Percentiles rank a stretch among this genome's conserved stretches.
Conservation (phyloP, 345 rosid species). For the Combretum micranthum region DNA sequence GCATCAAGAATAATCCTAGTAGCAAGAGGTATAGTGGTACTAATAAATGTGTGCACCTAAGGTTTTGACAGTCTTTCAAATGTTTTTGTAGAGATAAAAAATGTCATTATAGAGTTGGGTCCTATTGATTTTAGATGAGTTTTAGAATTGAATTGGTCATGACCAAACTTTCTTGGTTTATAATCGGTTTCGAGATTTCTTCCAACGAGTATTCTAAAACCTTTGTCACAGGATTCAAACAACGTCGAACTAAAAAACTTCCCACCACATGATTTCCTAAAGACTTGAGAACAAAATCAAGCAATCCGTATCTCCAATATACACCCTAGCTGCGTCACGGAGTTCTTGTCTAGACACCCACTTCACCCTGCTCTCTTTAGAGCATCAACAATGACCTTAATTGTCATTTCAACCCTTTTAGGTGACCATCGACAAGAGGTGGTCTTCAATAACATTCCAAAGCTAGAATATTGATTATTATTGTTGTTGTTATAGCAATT, state of each 20-base stretch:
- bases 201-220: constrained; percentile 83
- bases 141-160: constrained; percentile 30
- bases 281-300: constrained; percentile 83
- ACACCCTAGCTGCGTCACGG: constrained; percentile 79
- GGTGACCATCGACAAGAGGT: constrained; percentile 76
- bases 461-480: constrained; percentile 19
- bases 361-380: constrained; percentile 49
- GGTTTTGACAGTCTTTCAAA: constrained; percentile 45
- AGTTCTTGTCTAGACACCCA: constrained; percentile 96
- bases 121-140: constrained; percentile 43
- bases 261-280: constrained; percentile 90
- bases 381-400: constrained; percentile 72
- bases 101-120: constrained; percentile 65
- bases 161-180: constrained; percentile 29
- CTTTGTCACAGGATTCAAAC: constrained; percentile 88
- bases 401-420: constrained; percentile 83
- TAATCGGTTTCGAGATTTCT: constrained; percentile 45
- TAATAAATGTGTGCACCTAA: constrained; percentile 23
- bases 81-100: constrained; percentile 38
- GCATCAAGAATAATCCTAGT: constrained; percentile 67
- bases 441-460: constrained; percentile 33
- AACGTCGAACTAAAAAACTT: constrained; percentile 73
- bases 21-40: constrained; percentile 45
- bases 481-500: too few species aligned
- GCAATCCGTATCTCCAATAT: constrained; percentile 84